phyloP scores from a whole-genome alignment of 1,284 basidiomycete genomes.

The Pseudomicrostroma phylloplanum region DNA sequence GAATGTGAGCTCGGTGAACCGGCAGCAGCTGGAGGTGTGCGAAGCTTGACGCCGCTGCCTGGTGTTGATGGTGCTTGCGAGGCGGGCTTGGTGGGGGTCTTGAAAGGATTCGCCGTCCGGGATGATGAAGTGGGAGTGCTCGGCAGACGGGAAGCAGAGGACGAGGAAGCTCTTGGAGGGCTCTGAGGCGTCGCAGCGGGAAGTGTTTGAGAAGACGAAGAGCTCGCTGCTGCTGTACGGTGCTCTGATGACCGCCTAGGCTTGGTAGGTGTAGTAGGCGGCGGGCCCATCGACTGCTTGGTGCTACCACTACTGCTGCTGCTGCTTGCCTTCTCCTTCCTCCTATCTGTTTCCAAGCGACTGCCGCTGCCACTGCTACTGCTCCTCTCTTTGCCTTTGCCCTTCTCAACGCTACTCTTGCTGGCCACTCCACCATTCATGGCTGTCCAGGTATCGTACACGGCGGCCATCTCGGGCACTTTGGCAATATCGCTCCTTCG shows the following conservation, averaged over 20 bases:
- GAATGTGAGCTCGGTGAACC: neutral
- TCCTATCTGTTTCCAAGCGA: neutral
- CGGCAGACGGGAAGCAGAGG: no score
- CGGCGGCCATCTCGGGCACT: conserved; percentile 27
- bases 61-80: conserved; percentile 7
- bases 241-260: neutral
- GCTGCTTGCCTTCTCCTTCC: neutral
- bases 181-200: no score
- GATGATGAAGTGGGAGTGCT: neutral
- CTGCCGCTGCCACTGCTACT: conserved; percentile 12
- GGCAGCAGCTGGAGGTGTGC: neutral
- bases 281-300: conserved; percentile 6
- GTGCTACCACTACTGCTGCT: neutral
- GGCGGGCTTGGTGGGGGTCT: neutral
- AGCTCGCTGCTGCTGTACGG: no score
- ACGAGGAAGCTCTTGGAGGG: no score
- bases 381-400: conserved; percentile 7
- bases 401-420: neutral
- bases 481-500: conserved; percentile 36
- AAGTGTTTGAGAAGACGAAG: no score
- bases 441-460: conserved; percentile 40
- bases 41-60: neutral
- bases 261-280: conserved; percentile 14
- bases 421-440: conserved; percentile 13
- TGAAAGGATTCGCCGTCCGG: neutral